Evolutionary conservation across 2,329 filamentous ascomycete species (phyloP), one percentile per base, ranked within the genome.

Genomic region (Plectosphaerella sp.): DNA sequence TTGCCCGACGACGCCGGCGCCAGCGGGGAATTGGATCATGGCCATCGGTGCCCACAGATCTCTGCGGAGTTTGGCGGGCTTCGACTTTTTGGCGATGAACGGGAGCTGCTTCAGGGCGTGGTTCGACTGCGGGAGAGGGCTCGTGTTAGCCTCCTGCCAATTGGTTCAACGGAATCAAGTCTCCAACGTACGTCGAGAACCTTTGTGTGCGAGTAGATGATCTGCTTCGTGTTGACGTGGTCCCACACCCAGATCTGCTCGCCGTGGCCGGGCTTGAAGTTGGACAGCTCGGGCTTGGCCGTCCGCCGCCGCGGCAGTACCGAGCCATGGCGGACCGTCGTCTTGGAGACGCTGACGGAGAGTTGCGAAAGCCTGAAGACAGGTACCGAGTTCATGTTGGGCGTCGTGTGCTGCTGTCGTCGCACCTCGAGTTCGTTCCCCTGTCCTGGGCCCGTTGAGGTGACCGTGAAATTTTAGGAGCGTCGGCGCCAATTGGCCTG

Each of bases 81-180:
- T 79, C 46, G 80, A 76, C 68, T 88, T 87, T 66, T 87, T 88
- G 68, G 84, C 84, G 57, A 83, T 83, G 72, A 79, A 88, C 47
- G 82, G 78, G 54, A 88, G 67, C 62, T 85, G 82, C 60, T 77
- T 74, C 57, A 84, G 67, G 46, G 73, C 71, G 54, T 74, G 72
- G 58, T 72, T 67, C 56, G 73, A 71, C 71, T 74, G 54, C 15
- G 36, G 24, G 37, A 5, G 24, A 45, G 14, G 16, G 16, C 12
- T 3, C 7, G 18, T 18, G 41, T 43, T n/a, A 43, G 41, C 16
- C 18, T 43, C n/a, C 41, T 14, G 14, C 14, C 37, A 39, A 39
- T 39, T 39, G 10, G 22, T 15, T 3, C 42, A 22, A 24, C 22
- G 43, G 18, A 22, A 35, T 33, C 10, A 8, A 20, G n/a, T 7